Conservation (phyloP, 768 basidiomycete genomes). For the Chalciporus sphaerocephalus region DNA sequence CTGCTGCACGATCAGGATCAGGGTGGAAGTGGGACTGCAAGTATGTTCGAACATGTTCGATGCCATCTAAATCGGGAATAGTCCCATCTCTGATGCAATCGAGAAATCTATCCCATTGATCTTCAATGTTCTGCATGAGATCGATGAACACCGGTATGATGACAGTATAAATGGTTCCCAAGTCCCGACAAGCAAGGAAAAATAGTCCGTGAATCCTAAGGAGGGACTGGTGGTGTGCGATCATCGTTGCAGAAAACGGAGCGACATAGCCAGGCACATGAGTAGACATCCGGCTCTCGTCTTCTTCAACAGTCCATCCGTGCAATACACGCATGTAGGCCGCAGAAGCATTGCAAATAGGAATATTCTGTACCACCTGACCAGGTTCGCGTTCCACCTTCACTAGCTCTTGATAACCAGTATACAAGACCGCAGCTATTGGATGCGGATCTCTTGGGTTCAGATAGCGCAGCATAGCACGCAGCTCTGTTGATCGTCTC, state of each 20-base stretch:
- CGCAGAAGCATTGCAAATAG: background rate
- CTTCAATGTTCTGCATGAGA: constrained; percentile 6
- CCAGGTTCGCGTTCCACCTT: background rate
- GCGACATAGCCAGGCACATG: constrained; percentile 6
- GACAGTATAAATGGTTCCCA: constrained; percentile 5
- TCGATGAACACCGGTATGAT: constrained; percentile 12
- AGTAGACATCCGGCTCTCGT: constrained; percentile 9
- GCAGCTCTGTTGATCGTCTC: too few relatives aligned
- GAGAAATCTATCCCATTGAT: constrained; percentile 9
- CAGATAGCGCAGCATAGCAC: background rate
- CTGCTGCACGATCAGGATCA: constrained; percentile 8
- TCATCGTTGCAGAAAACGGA: constrained; percentile 8
- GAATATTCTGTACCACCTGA: background rate
- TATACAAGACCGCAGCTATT: too few relatives aligned
- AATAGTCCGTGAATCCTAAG: constrained; percentile 17
- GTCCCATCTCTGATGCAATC: constrained; percentile 6
- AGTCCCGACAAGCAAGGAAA: constrained; percentile 5
- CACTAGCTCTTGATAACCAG: background rate
- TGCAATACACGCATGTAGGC: constrained; percentile 2
- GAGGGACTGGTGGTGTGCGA: constrained; percentile 11
- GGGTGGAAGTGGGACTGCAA: constrained; percentile 7
- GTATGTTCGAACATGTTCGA: constrained; percentile 4
- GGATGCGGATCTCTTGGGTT: too few relatives aligned
- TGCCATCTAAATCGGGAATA: constrained; percentile 13
- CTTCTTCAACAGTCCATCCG: constrained; percentile 9